phyloP scores from a whole-genome alignment of 2,329 filamentous ascomycete genomes.

The Sclerotinia trifoliorum region DNA sequence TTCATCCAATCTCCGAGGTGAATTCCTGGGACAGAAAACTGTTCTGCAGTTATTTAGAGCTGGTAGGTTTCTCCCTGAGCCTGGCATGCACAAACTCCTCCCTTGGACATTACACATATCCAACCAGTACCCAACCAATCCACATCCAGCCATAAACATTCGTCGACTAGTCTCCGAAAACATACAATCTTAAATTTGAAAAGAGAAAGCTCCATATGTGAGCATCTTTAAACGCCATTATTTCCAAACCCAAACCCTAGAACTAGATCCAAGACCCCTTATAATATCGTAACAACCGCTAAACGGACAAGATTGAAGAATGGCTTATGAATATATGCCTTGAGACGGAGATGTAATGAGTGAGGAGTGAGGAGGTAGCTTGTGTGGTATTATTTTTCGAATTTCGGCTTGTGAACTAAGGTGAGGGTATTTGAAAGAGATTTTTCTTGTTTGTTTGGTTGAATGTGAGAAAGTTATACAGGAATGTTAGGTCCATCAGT shows the following conservation, averaged over 20 bases:
- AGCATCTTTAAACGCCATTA: conserved; percentile 3
- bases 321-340: not conserved
- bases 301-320: not conserved
- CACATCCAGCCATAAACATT: not conserved
- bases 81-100: not conserved
- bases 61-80: not conserved
- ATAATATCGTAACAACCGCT: not conserved
- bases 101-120: not conserved
- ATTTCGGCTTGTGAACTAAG: not conserved
- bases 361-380: not conserved
- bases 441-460: not conserved
- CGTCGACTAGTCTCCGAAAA: not conserved
- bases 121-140: not conserved
- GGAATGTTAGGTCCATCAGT: not conserved
- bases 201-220: not conserved
- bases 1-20: not conserved
- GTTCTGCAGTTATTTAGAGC: not conserved
- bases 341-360: not conserved
- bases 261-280: not conserved
- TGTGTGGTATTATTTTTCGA: not conserved
- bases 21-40: not conserved
- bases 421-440: not conserved
- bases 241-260: conserved; percentile 1
- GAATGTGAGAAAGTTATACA: not conserved
- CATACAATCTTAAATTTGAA: not conserved